Evolutionary conservation across 225 moss, liverwort and hornwort species (phyloP), one percentile per base, ranked within the genome.

Genomic region (Pleurozium schreberi): DNA sequence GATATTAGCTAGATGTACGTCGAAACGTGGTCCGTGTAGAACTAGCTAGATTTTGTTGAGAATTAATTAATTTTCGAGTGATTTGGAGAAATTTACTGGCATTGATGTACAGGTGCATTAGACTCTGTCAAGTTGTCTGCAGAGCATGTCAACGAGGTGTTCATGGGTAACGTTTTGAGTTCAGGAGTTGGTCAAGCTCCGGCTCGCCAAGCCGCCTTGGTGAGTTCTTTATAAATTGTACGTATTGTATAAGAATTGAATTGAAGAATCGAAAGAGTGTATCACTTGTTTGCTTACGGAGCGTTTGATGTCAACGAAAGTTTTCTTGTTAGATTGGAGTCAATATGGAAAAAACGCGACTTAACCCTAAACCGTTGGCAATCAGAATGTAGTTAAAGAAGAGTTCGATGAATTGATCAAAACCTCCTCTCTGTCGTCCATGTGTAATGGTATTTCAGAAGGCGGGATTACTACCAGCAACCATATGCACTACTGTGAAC

Each of bases 161-260:
- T 91, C 62, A 90, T 98, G 93, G 97, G 98, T 38, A 98, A 98
- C 73, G 98, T 98, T 43, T 88, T 94, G 84, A 95, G 94, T 92
- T 88, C 97, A 36, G 98, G 93, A 86, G 87, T 98, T 61, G 97
- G 98, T 90, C 98, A 98, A 93, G 98, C 98, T 91, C 98, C 98
- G n/a, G 97, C 98, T 84, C 96, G 98, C 49, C 98, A 97, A 93
- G 98, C 98, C 63, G 97, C 97, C 78, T 93, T 98, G 93, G 98
- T 97, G 74, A 88, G 74, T 87, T 75, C 80, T 88, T 81, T 40
- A 38, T 78, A 65, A 57, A 90, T 59, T 86, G 9, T 59, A 38
- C 49, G 36, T 47, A 60, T 74, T 25, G 17, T 33, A 73, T 45
- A 27, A 62, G 81, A 71, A 71, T 33, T 59, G 26, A 68, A 49